Evolutionary conservation across 148 eudicot genomes (phyloP).

Genomic region (Polygonum aviculare): DNA sequence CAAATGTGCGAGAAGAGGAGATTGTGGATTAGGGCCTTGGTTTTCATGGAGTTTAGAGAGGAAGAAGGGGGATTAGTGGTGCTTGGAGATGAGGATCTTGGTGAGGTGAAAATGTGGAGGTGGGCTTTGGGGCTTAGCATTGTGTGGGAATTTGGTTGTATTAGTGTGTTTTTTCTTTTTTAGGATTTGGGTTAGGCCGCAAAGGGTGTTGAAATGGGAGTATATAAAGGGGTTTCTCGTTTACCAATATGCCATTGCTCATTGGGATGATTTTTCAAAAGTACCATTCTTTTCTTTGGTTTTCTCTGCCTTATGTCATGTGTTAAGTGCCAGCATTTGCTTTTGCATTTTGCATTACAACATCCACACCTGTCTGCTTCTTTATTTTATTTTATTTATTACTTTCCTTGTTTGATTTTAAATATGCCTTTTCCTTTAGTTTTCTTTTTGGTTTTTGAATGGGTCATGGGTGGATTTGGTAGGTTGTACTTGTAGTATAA

Average conservation of each 20-base stretch:
- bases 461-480: neutral
- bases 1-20: slow-evolving; percentile 57
- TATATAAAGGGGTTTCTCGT: slow-evolving; percentile 44
- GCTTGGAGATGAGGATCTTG: slow-evolving; percentile 18
- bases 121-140: slow-evolving; percentile 45
- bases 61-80: slow-evolving; percentile 20
- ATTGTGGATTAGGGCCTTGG: slow-evolving; percentile 57
- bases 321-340: slow-evolving; percentile 2
- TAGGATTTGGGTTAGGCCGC: neutral
- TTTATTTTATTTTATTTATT: neutral
- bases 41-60: slow-evolving; percentile 43
- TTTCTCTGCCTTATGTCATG: neutral
- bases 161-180: neutral
- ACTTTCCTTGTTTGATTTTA: neutral
- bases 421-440: neutral
- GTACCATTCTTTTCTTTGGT: neutral
- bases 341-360: slow-evolving; percentile 3
- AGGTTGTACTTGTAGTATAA: neutral
- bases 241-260: slow-evolving; percentile 1
- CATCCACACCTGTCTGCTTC: neutral
- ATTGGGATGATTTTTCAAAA: slow-evolving; percentile 1
- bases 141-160: slow-evolving; percentile 8
- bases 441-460: neutral
- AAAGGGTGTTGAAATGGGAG: slow-evolving; percentile 22
- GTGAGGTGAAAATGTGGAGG: slow-evolving; percentile 18